These are phyloP conservation scores for Sphaerobolus stellatus DNA, from an alignment of 1,284 basidiomycete species.

Conservation along the genomic window DNA sequence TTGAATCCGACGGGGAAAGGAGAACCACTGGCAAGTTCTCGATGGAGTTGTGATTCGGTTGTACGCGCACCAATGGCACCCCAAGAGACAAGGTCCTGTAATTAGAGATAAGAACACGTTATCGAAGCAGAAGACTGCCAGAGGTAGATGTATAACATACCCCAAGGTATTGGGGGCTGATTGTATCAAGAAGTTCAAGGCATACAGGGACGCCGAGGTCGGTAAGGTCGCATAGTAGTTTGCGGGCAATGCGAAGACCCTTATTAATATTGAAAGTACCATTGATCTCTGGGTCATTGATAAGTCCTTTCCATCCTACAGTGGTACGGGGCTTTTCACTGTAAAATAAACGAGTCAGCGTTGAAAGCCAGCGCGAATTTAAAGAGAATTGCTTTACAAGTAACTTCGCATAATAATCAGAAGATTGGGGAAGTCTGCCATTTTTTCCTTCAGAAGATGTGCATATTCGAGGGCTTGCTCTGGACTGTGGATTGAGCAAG, in stretches of 20 bases:
- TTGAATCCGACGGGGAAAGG: constrained; percentile 73
- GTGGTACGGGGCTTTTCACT: constrained; percentile 82
- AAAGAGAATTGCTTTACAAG: constrained; percentile 65
- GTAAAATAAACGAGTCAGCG: neutral
- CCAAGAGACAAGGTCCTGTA: constrained; percentile 79
- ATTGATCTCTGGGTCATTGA: constrained; percentile 90
- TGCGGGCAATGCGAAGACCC: constrained; percentile 83
- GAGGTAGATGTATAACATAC: constrained; percentile 37
- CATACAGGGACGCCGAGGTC: constrained; percentile 89
- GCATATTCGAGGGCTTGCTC: constrained; percentile 93
- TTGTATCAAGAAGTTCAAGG: constrained; percentile 93
- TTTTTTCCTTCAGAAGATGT: constrained; percentile 66
- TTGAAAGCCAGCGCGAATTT: constrained; percentile 18
- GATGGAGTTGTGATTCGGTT: constrained; percentile 91
- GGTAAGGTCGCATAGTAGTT: constrained; percentile 88
- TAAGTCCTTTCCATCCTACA: constrained; percentile 86
- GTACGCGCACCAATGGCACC: constrained; percentile 97
- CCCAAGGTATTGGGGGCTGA: constrained; percentile 82
- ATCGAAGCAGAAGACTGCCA: constrained; percentile 9
- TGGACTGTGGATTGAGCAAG: constrained; percentile 93
- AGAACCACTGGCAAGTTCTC: constrained; percentile 58
- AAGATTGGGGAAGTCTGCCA: constrained; percentile 72
- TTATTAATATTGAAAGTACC: constrained; percentile 97
- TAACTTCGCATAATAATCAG: constrained; percentile 96
- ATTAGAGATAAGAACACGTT: constrained; percentile 46